Percentiles rank a stretch among this genome's conserved stretches.
These are phyloP conservation scores for Coprinopsis marcescibilis DNA, from an alignment of 768 basidiomycete genomes.

Conservation along the genomic window DNA sequence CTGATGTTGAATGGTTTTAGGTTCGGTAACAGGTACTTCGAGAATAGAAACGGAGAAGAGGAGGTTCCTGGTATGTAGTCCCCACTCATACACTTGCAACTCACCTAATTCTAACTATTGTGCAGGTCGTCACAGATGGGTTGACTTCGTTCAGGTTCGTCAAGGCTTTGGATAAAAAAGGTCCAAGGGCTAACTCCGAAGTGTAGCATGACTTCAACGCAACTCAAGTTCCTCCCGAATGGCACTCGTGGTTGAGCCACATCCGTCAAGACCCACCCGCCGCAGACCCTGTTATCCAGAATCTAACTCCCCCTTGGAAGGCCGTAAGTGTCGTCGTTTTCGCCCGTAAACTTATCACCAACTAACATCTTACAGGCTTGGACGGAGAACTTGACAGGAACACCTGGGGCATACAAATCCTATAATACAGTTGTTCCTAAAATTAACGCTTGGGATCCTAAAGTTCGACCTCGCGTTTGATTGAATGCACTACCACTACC, in stretches of 20 bases:
- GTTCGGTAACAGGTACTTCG: conserved; percentile 92
- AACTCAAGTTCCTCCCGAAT: conserved; percentile 92
- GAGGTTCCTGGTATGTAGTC: conserved; percentile 76
- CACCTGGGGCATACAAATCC: conserved; percentile 81
- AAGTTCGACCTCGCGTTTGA: conserved; percentile 45
- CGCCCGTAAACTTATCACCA: conserved; percentile 2
- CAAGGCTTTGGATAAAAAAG: conserved; percentile 1
- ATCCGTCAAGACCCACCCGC: conserved; percentile 81
- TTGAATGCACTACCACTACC: conserved; percentile 1
- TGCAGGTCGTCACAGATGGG: conserved; percentile 91
- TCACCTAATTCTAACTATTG: conserved; percentile 8
- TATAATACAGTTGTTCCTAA: conserved; percentile 88
- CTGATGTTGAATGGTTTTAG: conserved; percentile 30
- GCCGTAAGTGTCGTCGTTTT: conserved; percentile 45
- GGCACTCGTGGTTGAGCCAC: conserved; percentile 94
- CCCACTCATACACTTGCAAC: not conserved
- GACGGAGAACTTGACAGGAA: conserved; percentile 88
- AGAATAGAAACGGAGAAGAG: conserved; percentile 83
- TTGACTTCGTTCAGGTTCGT: conserved; percentile 82
- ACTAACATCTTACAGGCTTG: conserved; percentile 50
- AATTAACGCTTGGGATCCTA: conserved; percentile 79
- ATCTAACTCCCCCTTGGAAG: conserved; percentile 72
- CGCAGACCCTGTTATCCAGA: conserved; percentile 68
- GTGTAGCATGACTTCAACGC: conserved; percentile 78
- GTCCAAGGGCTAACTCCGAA: not conserved